A percentile compares a stretch with the other conserved stretches of the same genome.
Evolutionary conservation across 331 rosid species (phyloP).

Genomic region (Prunus yedoensis): DNA sequence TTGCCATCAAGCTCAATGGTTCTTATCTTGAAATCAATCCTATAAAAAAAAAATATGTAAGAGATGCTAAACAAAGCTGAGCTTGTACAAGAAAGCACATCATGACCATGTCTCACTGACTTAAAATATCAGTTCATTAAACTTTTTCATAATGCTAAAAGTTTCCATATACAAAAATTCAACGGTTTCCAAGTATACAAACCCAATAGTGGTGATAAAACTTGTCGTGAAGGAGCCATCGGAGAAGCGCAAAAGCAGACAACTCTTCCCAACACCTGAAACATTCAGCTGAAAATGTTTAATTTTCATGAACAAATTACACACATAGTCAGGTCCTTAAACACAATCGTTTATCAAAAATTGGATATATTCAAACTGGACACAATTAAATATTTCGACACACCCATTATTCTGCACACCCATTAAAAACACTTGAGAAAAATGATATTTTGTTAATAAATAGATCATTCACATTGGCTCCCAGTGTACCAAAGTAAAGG

Average conservation of each 20-base stretch:
- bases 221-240: conserved; percentile 91
- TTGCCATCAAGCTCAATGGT: conserved; percentile 80
- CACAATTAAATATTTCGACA: background rate
- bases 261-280: conserved; percentile 93
- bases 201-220: conserved; percentile 92
- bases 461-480: background rate
- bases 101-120: conserved; percentile 7
- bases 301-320: background rate
- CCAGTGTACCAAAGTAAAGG: background rate
- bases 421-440: background rate
- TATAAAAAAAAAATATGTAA: conserved; percentile 25
- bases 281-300: background rate
- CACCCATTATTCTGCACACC: too few species aligned
- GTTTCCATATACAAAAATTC: conserved; percentile 10
- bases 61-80: conserved; percentile 4
- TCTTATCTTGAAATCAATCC: conserved; percentile 87
- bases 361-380: background rate
- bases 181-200: conserved; percentile 30
- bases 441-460: background rate
- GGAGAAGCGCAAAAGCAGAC: conserved; percentile 85
- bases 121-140: background rate
- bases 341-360: background rate
- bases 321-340: background rate
- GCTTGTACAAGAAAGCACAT: background rate
- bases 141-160: background rate